phyloP scores from a whole-genome alignment of 208 protist species.

The Crithidia mellificae region DNA sequence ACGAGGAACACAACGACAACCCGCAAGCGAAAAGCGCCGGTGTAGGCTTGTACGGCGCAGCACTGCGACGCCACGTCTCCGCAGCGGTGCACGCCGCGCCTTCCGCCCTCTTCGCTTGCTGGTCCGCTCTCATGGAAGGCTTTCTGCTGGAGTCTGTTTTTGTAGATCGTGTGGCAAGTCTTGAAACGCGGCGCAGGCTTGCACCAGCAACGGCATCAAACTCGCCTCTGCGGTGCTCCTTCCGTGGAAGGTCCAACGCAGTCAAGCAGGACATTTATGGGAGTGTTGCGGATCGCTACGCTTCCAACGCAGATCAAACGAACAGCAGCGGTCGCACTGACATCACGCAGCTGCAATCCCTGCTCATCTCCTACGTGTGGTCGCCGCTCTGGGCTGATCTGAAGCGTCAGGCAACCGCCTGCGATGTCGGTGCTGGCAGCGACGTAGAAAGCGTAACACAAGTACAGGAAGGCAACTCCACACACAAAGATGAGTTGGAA shows the following conservation, averaged over 20 bases:
- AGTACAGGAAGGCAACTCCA: too few species aligned
- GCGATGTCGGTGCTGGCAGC: not conserved
- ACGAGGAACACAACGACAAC: not conserved
- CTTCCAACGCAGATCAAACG: not conserved
- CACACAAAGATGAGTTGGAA: not conserved
- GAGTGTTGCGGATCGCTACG: too few species aligned
- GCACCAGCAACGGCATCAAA: too few species aligned
- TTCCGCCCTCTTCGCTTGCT: not conserved
- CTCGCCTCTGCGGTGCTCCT: too few species aligned
- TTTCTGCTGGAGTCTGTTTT: slow-evolving; percentile 10
- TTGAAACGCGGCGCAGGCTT: not conserved
- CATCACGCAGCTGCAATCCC: slow-evolving; percentile 8
- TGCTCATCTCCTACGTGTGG: slow-evolving; percentile 17
- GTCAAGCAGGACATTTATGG: too few species aligned
- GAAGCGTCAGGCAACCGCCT: not conserved
- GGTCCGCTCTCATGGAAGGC: slow-evolving; percentile 9
- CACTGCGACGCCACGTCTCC: not conserved
- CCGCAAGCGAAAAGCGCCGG: too few species aligned
- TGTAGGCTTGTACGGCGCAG: not conserved
- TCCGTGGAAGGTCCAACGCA: too few species aligned
- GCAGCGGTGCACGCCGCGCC: not conserved
- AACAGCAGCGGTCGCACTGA: not conserved
- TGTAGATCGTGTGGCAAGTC: not conserved
- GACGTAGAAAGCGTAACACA: too few species aligned
- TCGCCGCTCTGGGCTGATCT: slow-evolving; percentile 9